A percentile compares a stretch with the other conserved stretches of the same genome.
Evolutionary conservation across 2,329 filamentous ascomycete genomes (phyloP).

Genomic region (Botrytis fragariae): DNA sequence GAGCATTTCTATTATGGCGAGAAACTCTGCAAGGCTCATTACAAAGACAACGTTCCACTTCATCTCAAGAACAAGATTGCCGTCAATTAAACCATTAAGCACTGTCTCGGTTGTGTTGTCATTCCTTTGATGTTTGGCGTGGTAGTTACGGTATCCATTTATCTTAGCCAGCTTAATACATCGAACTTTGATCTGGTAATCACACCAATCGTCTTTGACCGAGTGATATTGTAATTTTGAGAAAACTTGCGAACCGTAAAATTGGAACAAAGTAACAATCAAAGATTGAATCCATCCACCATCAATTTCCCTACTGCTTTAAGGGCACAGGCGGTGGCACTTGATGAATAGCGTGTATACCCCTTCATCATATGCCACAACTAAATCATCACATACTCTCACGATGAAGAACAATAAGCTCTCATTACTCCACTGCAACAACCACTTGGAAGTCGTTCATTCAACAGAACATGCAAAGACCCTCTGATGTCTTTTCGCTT

Average conservation of each 20-base stretch:
- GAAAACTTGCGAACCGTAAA: background rate
- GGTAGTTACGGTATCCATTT: background rate
- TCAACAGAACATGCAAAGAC: background rate
- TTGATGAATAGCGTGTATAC: background rate
- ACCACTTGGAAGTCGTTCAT: background rate
- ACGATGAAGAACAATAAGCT: fast-evolving
- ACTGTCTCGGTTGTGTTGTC: background rate
- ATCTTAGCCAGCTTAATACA: background rate
- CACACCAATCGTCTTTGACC: background rate
- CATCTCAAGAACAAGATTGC: background rate
- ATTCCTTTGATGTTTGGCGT: background rate
- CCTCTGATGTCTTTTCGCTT: background rate
- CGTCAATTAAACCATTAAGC: background rate
- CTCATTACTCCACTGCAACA: background rate
- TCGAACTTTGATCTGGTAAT: background rate
- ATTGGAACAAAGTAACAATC: background rate
- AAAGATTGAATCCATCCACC: too few species aligned
- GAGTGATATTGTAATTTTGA: background rate
- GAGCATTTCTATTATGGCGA: slow-evolving; percentile 19
- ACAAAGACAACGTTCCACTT: background rate
- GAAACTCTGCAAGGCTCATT: slow-evolving; percentile 14
- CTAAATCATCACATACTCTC: background rate
- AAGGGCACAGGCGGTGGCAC: background rate
- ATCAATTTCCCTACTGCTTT: background rate
- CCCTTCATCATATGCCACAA: background rate